A percentile compares a stretch with the other conserved stretches of the same genome.
Conservation (phyloP, 441 rosid genomes). For the Erodium moschatum region DNA sequence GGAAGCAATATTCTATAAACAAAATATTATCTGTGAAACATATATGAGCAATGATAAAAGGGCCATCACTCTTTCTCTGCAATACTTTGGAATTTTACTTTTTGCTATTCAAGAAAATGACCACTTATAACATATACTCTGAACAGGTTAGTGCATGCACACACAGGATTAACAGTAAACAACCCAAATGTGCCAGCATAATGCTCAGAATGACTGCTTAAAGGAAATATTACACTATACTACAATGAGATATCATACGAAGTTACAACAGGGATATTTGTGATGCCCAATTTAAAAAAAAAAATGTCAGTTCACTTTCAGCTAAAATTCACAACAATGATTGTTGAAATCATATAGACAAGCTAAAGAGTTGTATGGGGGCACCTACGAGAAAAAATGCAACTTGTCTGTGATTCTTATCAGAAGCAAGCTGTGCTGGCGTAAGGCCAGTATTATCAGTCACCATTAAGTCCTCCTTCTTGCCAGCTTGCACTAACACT, state of each 20-base stretch:
- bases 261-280: neutral
- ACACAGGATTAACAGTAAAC: neutral
- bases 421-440: slow-evolving; percentile 95
- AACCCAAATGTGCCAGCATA: neutral
- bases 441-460: slow-evolving; percentile 87
- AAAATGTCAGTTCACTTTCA: neutral
- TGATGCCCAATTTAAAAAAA: neutral
- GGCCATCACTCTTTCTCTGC: neutral
- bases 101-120: neutral
- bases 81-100: neutral
- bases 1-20: neutral
- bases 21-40: neutral
- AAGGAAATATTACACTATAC: neutral
- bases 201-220: neutral
- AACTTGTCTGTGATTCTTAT: slow-evolving; percentile 94
- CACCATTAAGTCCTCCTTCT: slow-evolving; percentile 77
- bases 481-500: slow-evolving; percentile 91
- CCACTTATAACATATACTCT: neutral
- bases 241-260: neutral
- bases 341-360: neutral
- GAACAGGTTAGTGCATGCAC: neutral
- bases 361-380: slow-evolving; percentile 7
- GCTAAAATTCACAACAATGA: neutral
- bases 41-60: no score
- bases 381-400: slow-evolving; percentile 89